Evolutionary conservation across 345 rosid species (phyloP), one percentile per base, ranked within the genome.

Genomic region (Dipteronia sinensis): DNA sequence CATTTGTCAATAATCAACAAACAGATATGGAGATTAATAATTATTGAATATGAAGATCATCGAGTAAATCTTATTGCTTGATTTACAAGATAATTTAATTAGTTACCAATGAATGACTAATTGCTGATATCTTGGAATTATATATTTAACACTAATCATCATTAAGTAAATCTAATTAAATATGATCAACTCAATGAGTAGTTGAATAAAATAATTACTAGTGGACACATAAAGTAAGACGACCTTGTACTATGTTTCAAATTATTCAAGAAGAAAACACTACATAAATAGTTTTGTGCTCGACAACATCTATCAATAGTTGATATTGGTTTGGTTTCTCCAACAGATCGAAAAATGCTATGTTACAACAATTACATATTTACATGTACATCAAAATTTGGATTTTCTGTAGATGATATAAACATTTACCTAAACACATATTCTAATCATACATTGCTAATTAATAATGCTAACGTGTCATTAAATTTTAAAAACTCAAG

Each of bases 11-110:
- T 4, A 85, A 42, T 85, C 78, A 55, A 40, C 19, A 73, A 77
- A 78, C 71, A 38, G 22, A 12, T 31, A 13, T 64, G 46, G 47
- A 75, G 31, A 74, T 79, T 38, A 44, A 19, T 38, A 44, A 19
- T 38, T 27, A 62, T 66, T 69, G 29, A 72, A 69, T 51, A 31
- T 44, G n/a, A 5, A 71, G 73, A 34, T 34, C 38, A 34, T 34
- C 38, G 6, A 44, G 20, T 71, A 78, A 69, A 83, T 71, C 77
- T 81, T 83, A 68, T 79, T 80, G 68, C 83, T 83, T 86, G 74
- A 51, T 31, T 42, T 71, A 68, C 82, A 79, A 77, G 85, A 72
- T 82, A 75, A 69, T 55, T 25, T 46, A 34, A 34, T 34, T 23
- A 22, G 56, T 31, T 25, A 40, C 53, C 20, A 70, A 65, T 70